Conservation (phyloP, 140 eudicot genomes). For the Flaveria floridana region DNA sequence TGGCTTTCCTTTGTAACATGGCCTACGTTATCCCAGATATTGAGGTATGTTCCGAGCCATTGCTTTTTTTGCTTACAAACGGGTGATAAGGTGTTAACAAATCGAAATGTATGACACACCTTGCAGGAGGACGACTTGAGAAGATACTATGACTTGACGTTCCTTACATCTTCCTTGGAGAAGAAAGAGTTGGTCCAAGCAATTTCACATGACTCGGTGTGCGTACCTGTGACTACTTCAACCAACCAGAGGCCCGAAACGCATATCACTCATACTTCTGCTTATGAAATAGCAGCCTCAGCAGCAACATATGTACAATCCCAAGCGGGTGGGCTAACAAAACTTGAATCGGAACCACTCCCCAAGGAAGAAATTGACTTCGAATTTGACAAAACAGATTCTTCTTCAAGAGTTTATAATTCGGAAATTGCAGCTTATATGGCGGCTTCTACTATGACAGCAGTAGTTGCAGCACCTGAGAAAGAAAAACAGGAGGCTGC, state of each 20-base stretch:
- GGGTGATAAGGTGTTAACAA: neutral
- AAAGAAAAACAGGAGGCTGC: conserved; percentile 77
- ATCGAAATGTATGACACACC: neutral
- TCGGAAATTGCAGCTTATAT: conserved; percentile 81
- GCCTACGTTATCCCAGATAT: conserved; percentile 79
- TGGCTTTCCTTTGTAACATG: conserved; percentile 84
- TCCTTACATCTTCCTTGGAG: conserved; percentile 78
- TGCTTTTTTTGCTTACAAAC: conserved; percentile 12
- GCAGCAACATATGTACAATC: conserved; percentile 80
- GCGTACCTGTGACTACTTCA: conserved; percentile 24
- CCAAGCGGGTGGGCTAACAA: conserved; percentile 43
- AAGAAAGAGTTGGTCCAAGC: conserved; percentile 65
- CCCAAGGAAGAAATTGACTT: conserved; percentile 19
- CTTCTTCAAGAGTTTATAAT: conserved; percentile 41
- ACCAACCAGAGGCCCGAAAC: conserved; percentile 21
- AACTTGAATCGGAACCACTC: conserved; percentile 32
- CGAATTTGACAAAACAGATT: conserved; percentile 23
- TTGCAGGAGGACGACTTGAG: conserved; percentile 61
- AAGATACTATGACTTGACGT: conserved; percentile 60
- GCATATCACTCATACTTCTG: conserved; percentile 39
- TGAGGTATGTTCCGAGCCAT: conserved; percentile 49
- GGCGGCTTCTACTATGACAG: conserved; percentile 94
- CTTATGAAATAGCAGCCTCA: conserved; percentile 87
- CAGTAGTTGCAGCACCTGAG: conserved; percentile 88
- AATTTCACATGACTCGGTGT: conserved; percentile 38